Evolutionary conservation across 2,329 filamentous ascomycete genomes (phyloP).

Genomic region (Exophiala mesophila): DNA sequence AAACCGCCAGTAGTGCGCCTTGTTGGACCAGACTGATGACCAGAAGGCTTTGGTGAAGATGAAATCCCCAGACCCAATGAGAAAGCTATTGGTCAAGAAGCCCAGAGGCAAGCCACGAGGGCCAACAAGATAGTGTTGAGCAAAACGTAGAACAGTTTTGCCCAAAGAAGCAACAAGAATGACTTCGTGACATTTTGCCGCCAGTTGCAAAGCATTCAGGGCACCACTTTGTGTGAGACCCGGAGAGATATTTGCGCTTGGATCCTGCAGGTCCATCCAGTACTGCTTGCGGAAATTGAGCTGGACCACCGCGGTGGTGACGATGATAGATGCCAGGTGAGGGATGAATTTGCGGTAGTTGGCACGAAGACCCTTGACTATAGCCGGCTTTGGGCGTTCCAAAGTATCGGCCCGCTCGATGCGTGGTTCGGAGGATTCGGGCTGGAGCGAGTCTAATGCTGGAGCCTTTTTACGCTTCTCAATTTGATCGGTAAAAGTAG

Average conservation of each 20-base stretch:
- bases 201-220: slow-evolving; percentile 27
- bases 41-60: slow-evolving; percentile 26
- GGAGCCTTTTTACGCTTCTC: too few relatives aligned
- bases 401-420: slow-evolving; percentile 1
- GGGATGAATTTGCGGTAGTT: slow-evolving; percentile 19
- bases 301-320: slow-evolving; percentile 18
- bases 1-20: slow-evolving; percentile 15
- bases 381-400: slow-evolving; percentile 16
- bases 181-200: slow-evolving; percentile 27
- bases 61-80: slow-evolving; percentile 25
- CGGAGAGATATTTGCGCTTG: slow-evolving; percentile 19
- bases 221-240: slow-evolving; percentile 25
- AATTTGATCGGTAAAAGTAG: too few relatives aligned
- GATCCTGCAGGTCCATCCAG: slow-evolving; percentile 25
- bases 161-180: slow-evolving; percentile 27
- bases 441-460: too few relatives aligned
- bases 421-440: slow-evolving; percentile 2
- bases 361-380: slow-evolving; percentile 12
- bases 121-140: slow-evolving; percentile 21
- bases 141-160: slow-evolving; percentile 24
- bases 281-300: slow-evolving; percentile 22
- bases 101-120: slow-evolving; percentile 27
- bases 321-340: slow-evolving; percentile 23
- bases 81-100: slow-evolving; percentile 23
- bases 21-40: slow-evolving; percentile 17